Evolutionary conservation across 495 filamentous ascomycete species (phyloP), one percentile per base, ranked within the genome.

Genomic region (Chaetomium fimeti): DNA sequence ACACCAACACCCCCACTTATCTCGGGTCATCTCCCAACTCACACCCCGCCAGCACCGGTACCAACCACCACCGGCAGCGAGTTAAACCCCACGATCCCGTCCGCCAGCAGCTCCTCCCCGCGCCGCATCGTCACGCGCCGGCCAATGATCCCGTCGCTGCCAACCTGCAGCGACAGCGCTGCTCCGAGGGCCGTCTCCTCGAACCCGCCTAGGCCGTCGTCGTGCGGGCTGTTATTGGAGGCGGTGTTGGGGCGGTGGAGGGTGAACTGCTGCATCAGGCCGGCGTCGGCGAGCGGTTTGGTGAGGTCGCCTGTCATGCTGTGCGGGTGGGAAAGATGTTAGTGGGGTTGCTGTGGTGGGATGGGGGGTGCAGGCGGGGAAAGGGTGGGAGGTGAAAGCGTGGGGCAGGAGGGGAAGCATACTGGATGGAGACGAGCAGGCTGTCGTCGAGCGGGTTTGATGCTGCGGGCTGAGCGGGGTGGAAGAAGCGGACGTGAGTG

Each of bases 21-120:
- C 48, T 24, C n/a, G n/a, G n/a, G 12, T 11, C 27, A 32, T 32
- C 27, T 4, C 0, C 51, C 15, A 20, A 11, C 8, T 11, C 27
- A 36, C 52, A 55, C 20, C 16, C 52, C 3, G 16, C 2, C 32
- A 32, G 29, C 13, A 5, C 5, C 52, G 9, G 5, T 16, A 32
- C 16, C 27, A 55, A n/a, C 13, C 15, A 36, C 27, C 28, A 16
- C 52, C 29, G 52, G 52, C 13, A 36, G 9, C n/a, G 51, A 79
- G 56, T 82, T 82, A 53, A 77, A 79, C 32, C 79, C 79, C 24
- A 80, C 75, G 36, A 82, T 80, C 9, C 79, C 79, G 52, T 82
- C 79, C 8, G 73, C 78, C 12, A 81, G 54, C 16, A 78, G 53
- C 43, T 71, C 65, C 2, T 38, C 65, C 3, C 62, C 66, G 18